Evolutionary conservation across 257 asterid genomes (phyloP).

Genomic region (Anisodus tanguticus): DNA sequence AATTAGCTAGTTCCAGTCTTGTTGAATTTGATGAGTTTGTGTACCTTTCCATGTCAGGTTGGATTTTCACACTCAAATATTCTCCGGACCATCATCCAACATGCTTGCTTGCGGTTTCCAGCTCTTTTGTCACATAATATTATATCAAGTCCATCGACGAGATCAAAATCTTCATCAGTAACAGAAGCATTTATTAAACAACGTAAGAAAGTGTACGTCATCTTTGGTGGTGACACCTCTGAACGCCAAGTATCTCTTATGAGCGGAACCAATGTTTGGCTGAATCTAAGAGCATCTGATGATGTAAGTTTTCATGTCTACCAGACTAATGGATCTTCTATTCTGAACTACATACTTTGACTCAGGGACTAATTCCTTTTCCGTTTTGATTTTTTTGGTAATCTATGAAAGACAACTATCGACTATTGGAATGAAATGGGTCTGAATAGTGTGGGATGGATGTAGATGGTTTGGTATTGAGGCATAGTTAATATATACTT

Average conservation of each 20-base stretch:
- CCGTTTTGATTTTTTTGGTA: background rate
- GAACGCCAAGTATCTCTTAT: slow-evolving; percentile 93
- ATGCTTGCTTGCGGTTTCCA: slow-evolving; percentile 85
- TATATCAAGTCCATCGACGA: slow-evolving; percentile 51
- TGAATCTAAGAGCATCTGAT: slow-evolving; percentile 74
- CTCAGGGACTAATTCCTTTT: background rate
- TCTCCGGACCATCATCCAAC: slow-evolving; percentile 75
- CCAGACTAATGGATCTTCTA: slow-evolving; percentile 22
- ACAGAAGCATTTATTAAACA: slow-evolving; percentile 38
- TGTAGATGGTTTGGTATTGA: background rate
- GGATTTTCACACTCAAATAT: slow-evolving; percentile 91
- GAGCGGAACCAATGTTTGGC: slow-evolving; percentile 98
- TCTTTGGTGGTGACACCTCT: slow-evolving; percentile 88
- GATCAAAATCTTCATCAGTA: slow-evolving; percentile 42
- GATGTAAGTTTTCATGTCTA: slow-evolving; percentile 62
- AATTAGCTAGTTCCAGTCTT: slow-evolving; percentile 16
- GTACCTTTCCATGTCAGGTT: slow-evolving; percentile 50
- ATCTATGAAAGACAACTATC: background rate
- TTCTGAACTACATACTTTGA: slow-evolving; percentile 1
- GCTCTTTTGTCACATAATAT: slow-evolving; percentile 49
- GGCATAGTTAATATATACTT: background rate
- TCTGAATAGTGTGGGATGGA: slow-evolving; percentile 10
- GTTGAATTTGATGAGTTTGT: slow-evolving; percentile 7
- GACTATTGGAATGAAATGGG: background rate
- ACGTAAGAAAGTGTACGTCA: slow-evolving; percentile 65